Evolutionary conservation across 345 rosid genomes (phyloP).

Genomic region (Arabidopsis suecica): DNA sequence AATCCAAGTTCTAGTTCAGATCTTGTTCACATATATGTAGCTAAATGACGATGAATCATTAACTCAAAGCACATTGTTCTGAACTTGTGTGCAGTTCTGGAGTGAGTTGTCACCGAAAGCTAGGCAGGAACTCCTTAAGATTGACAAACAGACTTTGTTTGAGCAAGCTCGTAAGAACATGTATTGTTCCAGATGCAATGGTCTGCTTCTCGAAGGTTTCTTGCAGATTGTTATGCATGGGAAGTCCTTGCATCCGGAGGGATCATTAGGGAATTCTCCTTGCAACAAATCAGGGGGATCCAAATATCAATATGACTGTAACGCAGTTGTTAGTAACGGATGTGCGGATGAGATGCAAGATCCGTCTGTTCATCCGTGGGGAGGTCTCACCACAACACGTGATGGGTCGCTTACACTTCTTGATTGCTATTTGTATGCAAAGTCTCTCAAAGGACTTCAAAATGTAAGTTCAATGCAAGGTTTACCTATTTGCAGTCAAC

Average conservation of each 20-base stretch:
- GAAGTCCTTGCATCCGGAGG: slow-evolving; percentile 78
- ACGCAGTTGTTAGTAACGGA: slow-evolving; percentile 49
- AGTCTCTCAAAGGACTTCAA: slow-evolving; percentile 81
- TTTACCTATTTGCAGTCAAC: neutral
- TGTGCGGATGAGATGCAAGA: slow-evolving; percentile 76
- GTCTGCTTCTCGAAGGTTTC: slow-evolving; percentile 85
- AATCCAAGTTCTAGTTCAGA: neutral
- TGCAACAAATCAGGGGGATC: slow-evolving; percentile 48
- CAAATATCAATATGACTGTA: slow-evolving; percentile 53
- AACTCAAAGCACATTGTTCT: slow-evolving; percentile 14
- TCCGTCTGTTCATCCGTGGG: slow-evolving; percentile 96
- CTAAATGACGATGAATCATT: neutral
- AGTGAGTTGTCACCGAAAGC: slow-evolving; percentile 65
- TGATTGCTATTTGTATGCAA: slow-evolving; percentile 80
- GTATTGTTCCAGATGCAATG: slow-evolving; percentile 95
- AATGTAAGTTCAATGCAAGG: slow-evolving; percentile 56
- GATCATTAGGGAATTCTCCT: slow-evolving; percentile 50
- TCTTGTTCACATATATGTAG: neutral
- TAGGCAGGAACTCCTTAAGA: slow-evolving; percentile 75
- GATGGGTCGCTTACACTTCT: slow-evolving; percentile 83
- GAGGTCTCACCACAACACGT: slow-evolving; percentile 89
- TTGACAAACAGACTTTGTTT: slow-evolving; percentile 87
- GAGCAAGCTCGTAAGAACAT: slow-evolving; percentile 97
- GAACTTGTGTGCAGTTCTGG: slow-evolving; percentile 70
- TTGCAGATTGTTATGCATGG: slow-evolving; percentile 90